Percentiles rank a stretch among this genome's conserved stretches.
Evolutionary conservation across 805 yeast genomes (phyloP).

Genomic region (Candida ulmi): DNA sequence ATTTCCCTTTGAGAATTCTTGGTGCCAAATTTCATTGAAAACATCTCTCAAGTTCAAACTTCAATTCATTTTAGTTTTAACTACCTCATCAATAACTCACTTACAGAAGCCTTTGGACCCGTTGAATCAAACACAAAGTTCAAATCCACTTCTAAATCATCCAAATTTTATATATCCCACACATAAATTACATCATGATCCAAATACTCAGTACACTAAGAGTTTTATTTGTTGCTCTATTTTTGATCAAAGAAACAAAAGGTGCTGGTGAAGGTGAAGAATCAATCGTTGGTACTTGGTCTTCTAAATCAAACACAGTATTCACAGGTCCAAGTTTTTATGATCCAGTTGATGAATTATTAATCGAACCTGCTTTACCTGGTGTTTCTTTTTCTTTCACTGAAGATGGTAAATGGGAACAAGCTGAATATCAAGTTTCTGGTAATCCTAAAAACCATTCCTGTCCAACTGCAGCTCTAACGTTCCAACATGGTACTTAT

Average conservation of each 20-base stretch:
- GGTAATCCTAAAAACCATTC: conserved; percentile 68
- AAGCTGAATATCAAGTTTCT: conserved; percentile 76
- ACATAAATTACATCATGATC: neutral
- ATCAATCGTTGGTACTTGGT: conserved; percentile 82
- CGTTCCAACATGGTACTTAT: conserved; percentile 87
- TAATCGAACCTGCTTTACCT: conserved; percentile 93
- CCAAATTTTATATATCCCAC: too few species aligned
- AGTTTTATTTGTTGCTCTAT: neutral
- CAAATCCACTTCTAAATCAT: too few species aligned
- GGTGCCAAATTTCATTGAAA: neutral
- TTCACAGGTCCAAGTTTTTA: conserved; percentile 95
- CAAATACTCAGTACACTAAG: neutral
- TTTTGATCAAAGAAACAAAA: neutral
- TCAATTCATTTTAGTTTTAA: neutral
- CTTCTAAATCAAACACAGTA: conserved; percentile 88
- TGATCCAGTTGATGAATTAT: conserved; percentile 92
- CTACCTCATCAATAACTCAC: too few species aligned
- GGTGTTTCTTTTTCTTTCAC: conserved; percentile 93
- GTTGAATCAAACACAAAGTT: too few species aligned
- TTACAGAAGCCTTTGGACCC: too few species aligned
- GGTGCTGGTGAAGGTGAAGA: conserved; percentile 8
- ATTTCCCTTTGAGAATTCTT: neutral
- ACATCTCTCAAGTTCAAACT: neutral
- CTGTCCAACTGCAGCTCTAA: conserved; percentile 79
- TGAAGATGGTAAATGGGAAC: conserved; percentile 85